Base-by-base conservation (phyloP, 1,139 yeast species). In the Scheffersomyces parashehatae region DNA sequence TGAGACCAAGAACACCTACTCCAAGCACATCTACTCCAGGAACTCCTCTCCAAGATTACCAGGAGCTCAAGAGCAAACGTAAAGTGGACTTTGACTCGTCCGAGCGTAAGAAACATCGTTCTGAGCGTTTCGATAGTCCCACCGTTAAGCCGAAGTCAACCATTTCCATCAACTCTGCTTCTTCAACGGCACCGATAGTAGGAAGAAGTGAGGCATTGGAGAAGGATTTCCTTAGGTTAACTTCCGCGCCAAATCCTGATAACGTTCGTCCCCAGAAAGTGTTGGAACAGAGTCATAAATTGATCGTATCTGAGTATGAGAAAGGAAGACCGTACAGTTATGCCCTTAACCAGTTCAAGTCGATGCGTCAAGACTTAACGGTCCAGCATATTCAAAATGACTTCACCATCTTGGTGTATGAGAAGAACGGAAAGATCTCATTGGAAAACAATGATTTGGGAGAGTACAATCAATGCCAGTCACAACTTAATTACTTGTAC, bases 381-480 rank as follows among this genome's bases (percentile, higher is more conserved):
- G 98, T 93, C 7, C 99, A 93, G 64, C 88, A 88, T 60, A 84
- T 93, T 38, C 85, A 84, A 56, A 82, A 83, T 57, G 85, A 81
- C 38, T 88, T 93, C 58, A 81, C 97, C 0, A 80, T 89, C 9
- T 60, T 68, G 42, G 96, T 90, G 0, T 93, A 93, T 62, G 96
- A 89, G 62, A 77, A 82, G 3, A 96, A 93, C 63, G 96, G 95
- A 5, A 78, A 90, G 39, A 72, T 91, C n/a, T 95, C 98, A 0
- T 75, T 93, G 34, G 86, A 83, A 52, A 83, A 85, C 58, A 75
- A 80, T 39, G 99, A 93, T 62, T 66, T 91, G 52, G 98, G 98
- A 5, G 99, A 93, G 60, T 91, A 87, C 64, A 93, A 93, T 64
- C 98, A 93, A 61, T 93, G 99, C 60, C 96, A 88, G 60, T 83